phyloP scores from a whole-genome alignment of 139 green algal genomes.

The Dunaliella primolecta region DNA sequence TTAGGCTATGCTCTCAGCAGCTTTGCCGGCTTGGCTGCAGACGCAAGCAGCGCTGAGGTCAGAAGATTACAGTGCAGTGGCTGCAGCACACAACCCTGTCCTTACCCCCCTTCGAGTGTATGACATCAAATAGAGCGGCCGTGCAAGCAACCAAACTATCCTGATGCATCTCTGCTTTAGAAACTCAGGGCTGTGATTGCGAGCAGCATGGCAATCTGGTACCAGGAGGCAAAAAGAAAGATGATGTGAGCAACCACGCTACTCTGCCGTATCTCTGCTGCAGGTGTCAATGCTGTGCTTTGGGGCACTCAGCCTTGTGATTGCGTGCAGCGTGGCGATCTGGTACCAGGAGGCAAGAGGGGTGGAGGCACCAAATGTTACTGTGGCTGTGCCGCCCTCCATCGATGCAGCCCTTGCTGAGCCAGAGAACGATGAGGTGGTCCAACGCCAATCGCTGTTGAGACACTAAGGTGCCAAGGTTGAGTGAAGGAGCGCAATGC shows the following conservation, averaged over 20 bases:
- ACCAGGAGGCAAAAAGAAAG: no score
- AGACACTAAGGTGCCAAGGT: no score
- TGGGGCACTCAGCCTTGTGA: not conserved
- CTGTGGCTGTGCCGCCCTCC: not conserved
- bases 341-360: not conserved
- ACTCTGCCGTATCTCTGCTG: no score
- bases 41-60: not conserved
- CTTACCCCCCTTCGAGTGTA: no score
- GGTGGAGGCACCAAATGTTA: not conserved
- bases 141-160: no score
- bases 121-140: no score
- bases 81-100: no score
- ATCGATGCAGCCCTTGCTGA: slow-evolving; percentile 6
- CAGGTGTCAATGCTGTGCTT: slow-evolving; percentile 1
- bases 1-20: slow-evolving; percentile 16
- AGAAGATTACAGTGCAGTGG: no score
- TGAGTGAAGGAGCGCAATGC: no score
- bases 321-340: not conserved
- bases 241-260: no score
- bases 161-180: no score
- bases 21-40: slow-evolving; percentile 5
- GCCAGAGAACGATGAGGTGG: not conserved
- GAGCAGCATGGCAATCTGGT: not conserved
- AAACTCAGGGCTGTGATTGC: not conserved
- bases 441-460: not conserved